Conservation (phyloP, 2,329 filamentous ascomycete genomes). For the Chrysosporium keratinophilum region DNA sequence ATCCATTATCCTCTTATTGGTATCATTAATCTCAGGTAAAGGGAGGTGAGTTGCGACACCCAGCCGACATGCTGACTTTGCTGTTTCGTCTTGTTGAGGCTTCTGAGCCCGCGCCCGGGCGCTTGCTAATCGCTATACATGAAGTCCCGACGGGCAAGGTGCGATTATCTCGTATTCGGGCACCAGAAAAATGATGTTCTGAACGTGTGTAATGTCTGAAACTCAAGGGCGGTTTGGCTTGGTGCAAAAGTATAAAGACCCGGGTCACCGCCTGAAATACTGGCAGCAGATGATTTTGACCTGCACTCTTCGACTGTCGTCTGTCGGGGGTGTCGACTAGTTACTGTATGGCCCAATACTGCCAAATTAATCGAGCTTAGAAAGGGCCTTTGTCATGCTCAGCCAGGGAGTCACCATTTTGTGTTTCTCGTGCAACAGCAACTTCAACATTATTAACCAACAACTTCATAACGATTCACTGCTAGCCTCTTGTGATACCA, state of each 20-base stretch:
- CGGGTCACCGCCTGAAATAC: not conserved
- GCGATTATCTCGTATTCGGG: conserved; percentile 11
- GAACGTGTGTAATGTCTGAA: conserved; percentile 4
- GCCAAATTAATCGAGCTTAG: conserved; percentile 1
- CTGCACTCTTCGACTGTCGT: not conserved
- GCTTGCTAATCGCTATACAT: not conserved
- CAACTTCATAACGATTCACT: not conserved
- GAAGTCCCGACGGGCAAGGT: not conserved
- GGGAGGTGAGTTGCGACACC: not conserved
- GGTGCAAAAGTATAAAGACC: not conserved
- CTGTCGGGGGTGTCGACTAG: not conserved
- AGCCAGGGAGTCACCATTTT: no score
- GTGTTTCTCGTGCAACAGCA: no score
- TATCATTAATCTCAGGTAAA: not conserved
- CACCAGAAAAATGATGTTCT: not conserved
- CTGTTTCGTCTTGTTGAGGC: not conserved
- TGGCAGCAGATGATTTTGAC: not conserved
- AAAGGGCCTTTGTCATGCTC: not conserved
- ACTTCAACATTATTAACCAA: not conserved
- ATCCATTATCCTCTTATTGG: no score
- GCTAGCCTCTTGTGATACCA: no score
- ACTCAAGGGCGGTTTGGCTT: not conserved
- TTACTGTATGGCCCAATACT: conserved; percentile 3
- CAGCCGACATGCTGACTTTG: no score
- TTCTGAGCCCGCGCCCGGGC: not conserved